A percentile compares a stretch with the other conserved stretches of the same genome.
Evolutionary conservation across 2,329 filamentous ascomycete species (phyloP).

Genomic region (Curvularia hawaiiensis): DNA sequence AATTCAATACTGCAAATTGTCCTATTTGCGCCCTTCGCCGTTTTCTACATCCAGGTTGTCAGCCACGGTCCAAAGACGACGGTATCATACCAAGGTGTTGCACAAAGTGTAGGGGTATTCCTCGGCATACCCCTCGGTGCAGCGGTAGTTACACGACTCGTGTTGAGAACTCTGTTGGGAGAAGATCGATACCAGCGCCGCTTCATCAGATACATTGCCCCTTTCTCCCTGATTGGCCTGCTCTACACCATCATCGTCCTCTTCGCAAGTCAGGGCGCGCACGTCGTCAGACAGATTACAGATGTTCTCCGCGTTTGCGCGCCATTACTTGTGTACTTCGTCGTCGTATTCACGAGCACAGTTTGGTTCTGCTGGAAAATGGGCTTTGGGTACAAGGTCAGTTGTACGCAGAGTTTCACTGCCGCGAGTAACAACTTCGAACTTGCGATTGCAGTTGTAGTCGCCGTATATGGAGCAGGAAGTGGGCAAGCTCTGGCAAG

Average conservation of each 20-base stretch:
- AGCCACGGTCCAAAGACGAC: constrained; percentile 53
- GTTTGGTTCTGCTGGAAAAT: constrained; percentile 65
- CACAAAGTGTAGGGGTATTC: constrained; percentile 82
- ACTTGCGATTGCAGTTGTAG: constrained; percentile 84
- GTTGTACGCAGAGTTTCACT: constrained; percentile 81
- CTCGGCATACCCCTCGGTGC: constrained; percentile 80
- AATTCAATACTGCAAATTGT: constrained; percentile 57
- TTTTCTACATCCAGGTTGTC: constrained; percentile 69
- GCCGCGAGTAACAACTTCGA: constrained; percentile 95
- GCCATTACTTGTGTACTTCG: constrained; percentile 81
- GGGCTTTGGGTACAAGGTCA: constrained; percentile 75
- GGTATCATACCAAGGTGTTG: constrained; percentile 69
- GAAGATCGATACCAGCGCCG: constrained; percentile 67
- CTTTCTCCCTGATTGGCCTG: constrained; percentile 80
- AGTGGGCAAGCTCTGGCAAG: constrained; percentile 82
- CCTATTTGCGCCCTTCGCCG: constrained; percentile 53
- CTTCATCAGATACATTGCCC: constrained; percentile 73
- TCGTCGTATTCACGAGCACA: constrained; percentile 73
- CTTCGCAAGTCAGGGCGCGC: constrained; percentile 80
- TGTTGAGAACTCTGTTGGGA: constrained; percentile 61
- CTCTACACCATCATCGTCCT: constrained; percentile 86
- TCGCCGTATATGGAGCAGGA: constrained; percentile 77
- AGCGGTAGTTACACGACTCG: constrained; percentile 75
- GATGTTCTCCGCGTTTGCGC: constrained; percentile 81
- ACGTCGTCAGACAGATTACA: constrained; percentile 84